Percentiles rank a stretch among this genome's conserved stretches.
Evolutionary conservation across 305 asterid genomes (phyloP).

Genomic region (Fraxinus platypoda): DNA sequence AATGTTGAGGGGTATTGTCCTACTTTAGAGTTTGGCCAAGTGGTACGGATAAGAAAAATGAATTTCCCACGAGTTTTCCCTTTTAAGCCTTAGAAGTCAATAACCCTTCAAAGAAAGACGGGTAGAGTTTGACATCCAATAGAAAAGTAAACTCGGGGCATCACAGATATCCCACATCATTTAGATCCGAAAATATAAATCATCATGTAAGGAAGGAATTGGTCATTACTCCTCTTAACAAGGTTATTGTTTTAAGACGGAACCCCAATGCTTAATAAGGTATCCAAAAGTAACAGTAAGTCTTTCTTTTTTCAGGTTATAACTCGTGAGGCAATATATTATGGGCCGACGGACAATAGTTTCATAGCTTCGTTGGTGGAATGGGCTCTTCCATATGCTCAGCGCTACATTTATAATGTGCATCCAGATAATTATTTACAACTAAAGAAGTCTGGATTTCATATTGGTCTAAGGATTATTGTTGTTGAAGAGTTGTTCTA

Average conservation of each 20-base stretch:
- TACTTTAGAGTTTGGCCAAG: not conserved
- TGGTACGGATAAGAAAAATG: not conserved
- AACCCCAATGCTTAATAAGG: not conserved
- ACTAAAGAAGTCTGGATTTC: constrained; percentile 63
- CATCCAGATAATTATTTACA: constrained; percentile 58
- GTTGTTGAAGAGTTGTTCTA: constrained; percentile 73
- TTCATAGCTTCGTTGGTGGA: constrained; percentile 57
- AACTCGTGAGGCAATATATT: constrained; percentile 65
- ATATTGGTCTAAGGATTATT: constrained; percentile 47
- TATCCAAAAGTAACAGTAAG: not conserved
- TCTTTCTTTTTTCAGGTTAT: constrained; percentile 58
- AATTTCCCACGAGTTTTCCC: not conserved
- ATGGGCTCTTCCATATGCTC: constrained; percentile 76
- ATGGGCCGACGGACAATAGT: constrained; percentile 46
- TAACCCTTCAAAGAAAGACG: not conserved
- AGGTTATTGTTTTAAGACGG: not conserved
- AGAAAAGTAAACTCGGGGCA: not conserved
- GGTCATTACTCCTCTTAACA: not conserved
- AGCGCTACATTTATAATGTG: constrained; percentile 54
- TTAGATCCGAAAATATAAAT: not conserved
- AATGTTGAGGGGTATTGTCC: not conserved
- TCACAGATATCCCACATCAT: not conserved
- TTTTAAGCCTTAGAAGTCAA: not conserved
- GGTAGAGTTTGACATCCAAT: not conserved
- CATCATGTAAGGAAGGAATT: not conserved